Evolutionary conservation across 1,284 basidiomycete genomes (phyloP), one percentile per base, ranked within the genome.

Genomic region (Heliocybe sulcata): DNA sequence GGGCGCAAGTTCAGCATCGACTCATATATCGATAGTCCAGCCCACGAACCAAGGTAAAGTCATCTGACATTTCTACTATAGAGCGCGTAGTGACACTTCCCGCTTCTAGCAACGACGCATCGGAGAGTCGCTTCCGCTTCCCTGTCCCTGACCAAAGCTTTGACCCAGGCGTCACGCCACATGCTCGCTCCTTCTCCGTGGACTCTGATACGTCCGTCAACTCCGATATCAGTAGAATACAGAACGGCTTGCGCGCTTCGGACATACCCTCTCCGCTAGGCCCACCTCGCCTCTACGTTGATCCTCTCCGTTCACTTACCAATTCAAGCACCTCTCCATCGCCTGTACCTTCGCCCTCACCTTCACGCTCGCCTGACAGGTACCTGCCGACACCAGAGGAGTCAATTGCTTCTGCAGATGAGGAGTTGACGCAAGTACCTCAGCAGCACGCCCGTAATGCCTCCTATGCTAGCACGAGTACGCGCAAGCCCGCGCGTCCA

Each of bases 321-420:
- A 72, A 67, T 58, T 63, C 61, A 23, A 67, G 68, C 59, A 20
- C 38, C 60, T 48, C 50, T 48, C 22, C 25, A 65, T 59, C 29
- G 56, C 61, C 3, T 26, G 69, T 69, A 57, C 69, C 71, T 9
- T 75, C 29, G 16, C 67, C 69, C 27, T 80, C 77, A 1, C 81
- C 79, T 22, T 74, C 79, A n/a, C 70, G 67, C 35, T 83, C 82
- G 14, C 75, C 80, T 3, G 80, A 81, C 50, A 76, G 74, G 52
- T 80, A 80, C 64, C 67, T 81, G n/a, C 81, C 82, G 45, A 81
- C 80, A 42, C 81, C 80, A 14, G 79, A 78, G 1, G 80, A 80
- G 53, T 80, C 77, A 23, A 73, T 79, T 27, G 61, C 65, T 8
- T 67, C 64, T 19, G 60, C 61, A 4, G 67, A 69, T 42, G 67